Evolutionary conservation across 805 yeast genomes (phyloP), one percentile per base, ranked within the genome.

Genomic region (Wickerhamiella hasegawae): DNA sequence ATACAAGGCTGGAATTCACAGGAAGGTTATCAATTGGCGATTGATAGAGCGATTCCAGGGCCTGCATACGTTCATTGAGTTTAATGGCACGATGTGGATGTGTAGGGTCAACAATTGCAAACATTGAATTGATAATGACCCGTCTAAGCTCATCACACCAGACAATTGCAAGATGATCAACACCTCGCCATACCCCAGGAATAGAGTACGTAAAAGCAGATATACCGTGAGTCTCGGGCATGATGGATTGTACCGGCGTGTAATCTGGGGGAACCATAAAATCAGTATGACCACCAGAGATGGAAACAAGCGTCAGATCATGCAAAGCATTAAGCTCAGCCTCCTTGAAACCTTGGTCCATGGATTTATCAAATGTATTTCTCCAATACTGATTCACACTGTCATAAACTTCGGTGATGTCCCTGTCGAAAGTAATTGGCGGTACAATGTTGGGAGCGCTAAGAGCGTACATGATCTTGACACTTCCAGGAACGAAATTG

Each of bases 371-470:
- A 45, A 63, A 73, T 1, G 80, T 79, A 3, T 65, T 60, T 35
- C 73, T 63, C 98, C 98, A 87, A 52, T 73, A 87, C 30, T 68
- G 66, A 53, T 84, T 87, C 0, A 78, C 68, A 0, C 74, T 65
- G 16, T 78, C 69, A 51, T 84, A 87, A 1, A 83, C 69, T 41
- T 69, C 70, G 42, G 82, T 58, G 18, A 87, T 63, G 44, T 84
- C 95, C 20, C 94, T 80, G 58, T 87, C 97, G 57, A 85, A 84
- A 0, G 96, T 81, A 3, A 85, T 73, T 0, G 98, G 96, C 0
- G 96, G 77, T 1, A 82, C 80, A 1, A 85, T 71, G 52, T 90
- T 97, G 0, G 98, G 98, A 0, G 96, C 72, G 0, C 95, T 77
- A 25, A 87, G 59, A 0, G 97, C 85, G 17, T 85, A 44, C 12